phyloP scores from a whole-genome alignment of 1,284 basidiomycete species.

The Papiliotrema laurentii region DNA sequence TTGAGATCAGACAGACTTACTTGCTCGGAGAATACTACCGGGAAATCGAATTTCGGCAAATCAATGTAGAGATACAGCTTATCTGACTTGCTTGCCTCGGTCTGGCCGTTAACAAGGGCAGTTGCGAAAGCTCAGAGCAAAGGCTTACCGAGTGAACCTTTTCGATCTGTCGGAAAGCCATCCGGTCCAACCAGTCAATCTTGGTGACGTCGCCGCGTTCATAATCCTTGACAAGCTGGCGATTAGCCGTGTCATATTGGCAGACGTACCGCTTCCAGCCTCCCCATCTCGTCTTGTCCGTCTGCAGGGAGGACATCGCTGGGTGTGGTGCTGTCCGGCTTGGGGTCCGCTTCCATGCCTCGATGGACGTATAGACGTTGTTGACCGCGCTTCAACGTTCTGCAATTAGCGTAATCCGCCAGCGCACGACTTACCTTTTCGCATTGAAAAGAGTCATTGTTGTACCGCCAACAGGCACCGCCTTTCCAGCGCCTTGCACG shows the following conservation, averaged over 20 bases:
- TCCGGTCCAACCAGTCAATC: constrained; percentile 91
- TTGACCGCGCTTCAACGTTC: constrained; percentile 84
- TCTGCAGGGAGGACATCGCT: constrained; percentile 62
- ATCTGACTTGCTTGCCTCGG: constrained; percentile 80
- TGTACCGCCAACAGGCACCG: constrained; percentile 78
- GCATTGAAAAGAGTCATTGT: constrained; percentile 86
- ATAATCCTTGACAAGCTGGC: constrained; percentile 88
- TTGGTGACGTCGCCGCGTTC: constrained; percentile 90
- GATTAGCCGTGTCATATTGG: constrained; percentile 1
- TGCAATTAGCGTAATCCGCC: constrained; percentile 34
- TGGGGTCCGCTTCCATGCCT: constrained; percentile 77
- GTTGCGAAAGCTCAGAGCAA: constrained; percentile 7
- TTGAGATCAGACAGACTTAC: constrained; percentile 43
- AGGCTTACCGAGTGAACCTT: constrained; percentile 74
- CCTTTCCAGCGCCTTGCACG: constrained; percentile 69
- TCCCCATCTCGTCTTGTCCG: constrained; percentile 82
- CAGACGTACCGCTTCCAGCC: constrained; percentile 76
- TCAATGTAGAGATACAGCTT: constrained; percentile 92
- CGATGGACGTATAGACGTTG: constrained; percentile 83
- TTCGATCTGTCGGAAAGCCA: constrained; percentile 90
- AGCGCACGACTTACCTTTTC: constrained; percentile 64
- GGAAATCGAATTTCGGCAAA: constrained; percentile 94
- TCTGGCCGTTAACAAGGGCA: constrained; percentile 50
- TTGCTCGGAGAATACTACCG: constrained; percentile 90
- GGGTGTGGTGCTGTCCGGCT: constrained; percentile 73